Evolutionary conservation across 306 rosid genomes (phyloP).

Genomic region (Quercus ilex): DNA sequence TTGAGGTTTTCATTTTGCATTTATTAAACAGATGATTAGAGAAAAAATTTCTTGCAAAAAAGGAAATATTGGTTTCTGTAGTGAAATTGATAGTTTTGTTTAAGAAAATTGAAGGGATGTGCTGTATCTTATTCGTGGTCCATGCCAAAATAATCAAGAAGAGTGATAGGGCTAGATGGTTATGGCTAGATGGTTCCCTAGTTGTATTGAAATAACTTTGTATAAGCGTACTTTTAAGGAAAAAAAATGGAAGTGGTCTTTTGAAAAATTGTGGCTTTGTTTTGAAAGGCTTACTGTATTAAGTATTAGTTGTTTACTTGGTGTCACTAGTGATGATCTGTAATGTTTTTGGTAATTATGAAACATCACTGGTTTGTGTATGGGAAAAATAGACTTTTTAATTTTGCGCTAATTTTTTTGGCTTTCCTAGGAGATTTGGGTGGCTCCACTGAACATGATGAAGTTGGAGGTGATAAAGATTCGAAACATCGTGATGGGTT

Average conservation of each 20-base stretch:
- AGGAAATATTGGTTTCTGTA: background rate
- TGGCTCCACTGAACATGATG: constrained; percentile 81
- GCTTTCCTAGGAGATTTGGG: constrained; percentile 78
- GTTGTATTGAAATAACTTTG: background rate
- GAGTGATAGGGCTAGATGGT: background rate
- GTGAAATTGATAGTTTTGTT: background rate
- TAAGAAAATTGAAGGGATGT: background rate
- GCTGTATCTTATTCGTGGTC: background rate
- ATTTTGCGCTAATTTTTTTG: background rate
- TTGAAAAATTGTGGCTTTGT: background rate
- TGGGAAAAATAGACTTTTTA: background rate
- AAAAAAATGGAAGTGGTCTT: background rate
- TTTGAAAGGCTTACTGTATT: background rate
- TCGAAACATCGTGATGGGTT: constrained; percentile 61
- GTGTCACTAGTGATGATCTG: background rate
- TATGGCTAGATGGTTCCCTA: background rate
- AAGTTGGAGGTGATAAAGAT: constrained; percentile 64
- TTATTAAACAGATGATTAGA: background rate
- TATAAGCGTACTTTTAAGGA: background rate
- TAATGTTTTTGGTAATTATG: background rate
- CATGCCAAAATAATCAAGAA: background rate
- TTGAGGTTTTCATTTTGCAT: background rate
- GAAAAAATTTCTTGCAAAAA: background rate
- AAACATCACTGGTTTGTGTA: background rate
- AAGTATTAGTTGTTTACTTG: background rate